Evolutionary conservation across 371 early-diverging fungal genomes (phyloP), one percentile per base, ranked within the genome.

Genomic region (Mortierella sp.): DNA sequence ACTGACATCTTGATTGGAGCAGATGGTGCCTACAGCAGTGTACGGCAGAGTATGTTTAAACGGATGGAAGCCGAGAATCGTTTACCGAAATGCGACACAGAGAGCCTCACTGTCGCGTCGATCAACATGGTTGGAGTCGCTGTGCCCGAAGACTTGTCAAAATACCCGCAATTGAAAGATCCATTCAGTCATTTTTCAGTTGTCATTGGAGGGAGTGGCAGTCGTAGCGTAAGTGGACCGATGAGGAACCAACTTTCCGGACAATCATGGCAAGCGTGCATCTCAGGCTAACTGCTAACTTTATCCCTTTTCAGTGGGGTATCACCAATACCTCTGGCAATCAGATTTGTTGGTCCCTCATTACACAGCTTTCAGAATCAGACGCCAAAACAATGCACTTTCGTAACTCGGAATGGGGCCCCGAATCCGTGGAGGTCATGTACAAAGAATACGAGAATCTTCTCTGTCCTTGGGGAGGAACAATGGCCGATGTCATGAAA

Each of bases 1-100:
- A 68, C 50, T 10, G 74, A 73, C 26, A 68, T 73, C 21, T 45
- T 68, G 30, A 61, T 73, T 0, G 74, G 74, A 18, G 74, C 74
- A 2, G 74, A 73, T 38, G 74, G 74, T 0, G 73, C 73, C 34
- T 59, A 73, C 41, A 54, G 54, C 4, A 43, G 50, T 27, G 60
- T 73, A 3, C 67, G 73, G 0, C 68, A 73, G 51, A 58, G 31
- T 21, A 31, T 73, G 13, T 73, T 67, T 53, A 45, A 50, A 39
- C 51, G 50, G 0, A 31, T 73, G 8, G 12, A 31, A 3, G 43
- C 23, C 10, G 34, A 60, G 21, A 42, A 18, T 10, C 34, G 14
- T 6, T 23, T 47, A 4, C 48, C 48, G 7, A 23, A 47, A 9
- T 47, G 23, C 2, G 48, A 47, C 13, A 16, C 7, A 13, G 48